A percentile compares a stretch with the other conserved stretches of the same genome.
These are phyloP conservation scores for Vaccinium vitisidaea DNA, from an alignment of 148 eudicot species.

Conservation along the genomic window DNA sequence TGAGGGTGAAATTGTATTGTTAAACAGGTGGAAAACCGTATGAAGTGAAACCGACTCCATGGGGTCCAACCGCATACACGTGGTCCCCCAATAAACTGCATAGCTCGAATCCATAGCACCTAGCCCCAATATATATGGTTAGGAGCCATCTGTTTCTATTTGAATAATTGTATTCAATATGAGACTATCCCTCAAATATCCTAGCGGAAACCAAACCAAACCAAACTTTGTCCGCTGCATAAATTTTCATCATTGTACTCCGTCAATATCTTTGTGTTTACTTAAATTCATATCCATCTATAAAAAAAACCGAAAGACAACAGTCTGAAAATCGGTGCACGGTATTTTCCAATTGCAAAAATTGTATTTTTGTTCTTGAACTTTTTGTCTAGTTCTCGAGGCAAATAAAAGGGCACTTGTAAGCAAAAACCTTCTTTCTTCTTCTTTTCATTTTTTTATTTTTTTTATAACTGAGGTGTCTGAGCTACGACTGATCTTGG, in stretches of 20 bases:
- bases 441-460: too few species aligned
- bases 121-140: neutral
- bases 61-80: neutral
- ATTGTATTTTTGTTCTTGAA: neutral
- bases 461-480: too few species aligned
- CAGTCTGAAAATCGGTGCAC: neutral
- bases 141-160: neutral
- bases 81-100: neutral
- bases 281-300: neutral
- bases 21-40: neutral
- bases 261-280: neutral
- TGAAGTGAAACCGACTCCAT: neutral
- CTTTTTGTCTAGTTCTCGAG: neutral
- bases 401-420: neutral
- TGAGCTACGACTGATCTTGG: too few species aligned
- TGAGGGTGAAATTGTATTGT: neutral
- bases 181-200: neutral
- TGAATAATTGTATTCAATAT: neutral
- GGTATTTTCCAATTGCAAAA: neutral
- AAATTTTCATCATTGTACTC: neutral
- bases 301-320: neutral
- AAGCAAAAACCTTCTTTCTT: neutral
- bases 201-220: neutral
- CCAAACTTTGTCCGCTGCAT: neutral
- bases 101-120: neutral